Percentiles rank a stretch among this genome's conserved stretches.
Conservation (phyloP, 2,329 filamentous ascomycete genomes). For the Cladosporium sphaerospermum region DNA sequence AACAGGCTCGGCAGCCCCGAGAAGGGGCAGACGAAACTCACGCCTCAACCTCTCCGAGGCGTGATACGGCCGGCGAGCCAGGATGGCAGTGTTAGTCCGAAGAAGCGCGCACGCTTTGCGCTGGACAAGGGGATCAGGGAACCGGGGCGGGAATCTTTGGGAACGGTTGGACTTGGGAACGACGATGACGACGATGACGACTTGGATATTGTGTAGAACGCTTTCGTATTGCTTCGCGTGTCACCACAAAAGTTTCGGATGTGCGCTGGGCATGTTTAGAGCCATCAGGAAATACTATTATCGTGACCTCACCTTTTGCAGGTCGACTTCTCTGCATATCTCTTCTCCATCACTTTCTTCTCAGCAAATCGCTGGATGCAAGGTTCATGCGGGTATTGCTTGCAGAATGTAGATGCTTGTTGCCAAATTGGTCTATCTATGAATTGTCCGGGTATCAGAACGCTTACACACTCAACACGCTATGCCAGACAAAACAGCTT, state of each 20-base stretch:
- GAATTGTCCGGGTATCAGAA: too few relatives aligned
- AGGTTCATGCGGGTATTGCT: too few relatives aligned
- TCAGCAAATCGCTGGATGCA: too few relatives aligned
- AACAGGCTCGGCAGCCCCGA: slow-evolving; percentile 23
- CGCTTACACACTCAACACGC: not conserved
- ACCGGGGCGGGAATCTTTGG: slow-evolving; percentile 43
- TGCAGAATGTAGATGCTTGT: too few relatives aligned
- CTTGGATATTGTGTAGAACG: slow-evolving; percentile 41
- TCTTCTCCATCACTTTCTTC: too few relatives aligned
- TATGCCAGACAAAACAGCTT: slow-evolving; percentile 1
- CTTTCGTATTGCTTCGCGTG: slow-evolving; percentile 1
- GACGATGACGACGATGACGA: slow-evolving; percentile 42
- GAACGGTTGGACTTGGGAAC: slow-evolving; percentile 18
- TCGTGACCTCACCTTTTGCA: too few relatives aligned
- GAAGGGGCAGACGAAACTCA: slow-evolving; percentile 27
- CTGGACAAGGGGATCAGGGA: slow-evolving; percentile 45
- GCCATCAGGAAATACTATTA: too few relatives aligned
- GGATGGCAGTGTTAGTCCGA: slow-evolving; percentile 31
- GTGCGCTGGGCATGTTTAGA: too few relatives aligned
- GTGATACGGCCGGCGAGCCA: slow-evolving; percentile 17
- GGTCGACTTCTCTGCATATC: too few relatives aligned
- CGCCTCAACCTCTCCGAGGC: slow-evolving; percentile 6
- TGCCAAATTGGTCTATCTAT: too few relatives aligned
- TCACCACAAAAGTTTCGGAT: not conserved
- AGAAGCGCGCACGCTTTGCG: slow-evolving; percentile 44